These are phyloP conservation scores for Botrytis paeoniae DNA, from an alignment of 2,329 filamentous ascomycete species.

Conservation along the genomic window DNA sequence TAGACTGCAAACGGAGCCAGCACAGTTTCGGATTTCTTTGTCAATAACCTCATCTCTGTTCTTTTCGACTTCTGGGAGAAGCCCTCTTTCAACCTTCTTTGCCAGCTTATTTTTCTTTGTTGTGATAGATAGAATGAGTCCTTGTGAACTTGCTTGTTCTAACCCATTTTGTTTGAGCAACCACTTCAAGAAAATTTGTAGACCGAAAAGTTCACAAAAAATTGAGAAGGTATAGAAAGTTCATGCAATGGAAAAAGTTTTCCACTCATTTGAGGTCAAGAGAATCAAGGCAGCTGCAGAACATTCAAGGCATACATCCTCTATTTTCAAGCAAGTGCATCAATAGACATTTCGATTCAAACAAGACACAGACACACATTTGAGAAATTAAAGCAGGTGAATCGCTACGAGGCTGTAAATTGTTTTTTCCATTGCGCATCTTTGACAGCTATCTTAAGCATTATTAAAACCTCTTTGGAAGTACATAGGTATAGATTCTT, in stretches of 20 bases:
- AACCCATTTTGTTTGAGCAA: neutral
- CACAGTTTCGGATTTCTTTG: neutral
- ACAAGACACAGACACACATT: neutral
- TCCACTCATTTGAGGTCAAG: too few species aligned
- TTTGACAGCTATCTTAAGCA: neutral
- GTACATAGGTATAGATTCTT: neutral
- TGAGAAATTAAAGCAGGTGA: neutral
- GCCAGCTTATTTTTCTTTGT: neutral
- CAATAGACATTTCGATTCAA: neutral
- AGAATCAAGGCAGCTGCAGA: neutral
- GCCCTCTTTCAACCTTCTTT: neutral
- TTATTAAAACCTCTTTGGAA: neutral
- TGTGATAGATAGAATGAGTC: neutral
- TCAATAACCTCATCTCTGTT: neutral
- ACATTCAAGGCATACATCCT: neutral
- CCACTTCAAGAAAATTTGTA: neutral
- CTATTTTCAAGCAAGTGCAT: neutral
- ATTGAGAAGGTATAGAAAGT: neutral
- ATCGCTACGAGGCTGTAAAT: neutral
- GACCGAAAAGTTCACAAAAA: neutral
- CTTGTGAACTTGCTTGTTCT: neutral
- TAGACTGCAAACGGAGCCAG: constrained; percentile 3
- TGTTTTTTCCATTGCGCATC: neutral
- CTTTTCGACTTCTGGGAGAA: neutral
- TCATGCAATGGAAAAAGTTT: neutral